Conservation (phyloP, 2,329 filamentous ascomycete species). For the Plenodomus biglobosus region DNA sequence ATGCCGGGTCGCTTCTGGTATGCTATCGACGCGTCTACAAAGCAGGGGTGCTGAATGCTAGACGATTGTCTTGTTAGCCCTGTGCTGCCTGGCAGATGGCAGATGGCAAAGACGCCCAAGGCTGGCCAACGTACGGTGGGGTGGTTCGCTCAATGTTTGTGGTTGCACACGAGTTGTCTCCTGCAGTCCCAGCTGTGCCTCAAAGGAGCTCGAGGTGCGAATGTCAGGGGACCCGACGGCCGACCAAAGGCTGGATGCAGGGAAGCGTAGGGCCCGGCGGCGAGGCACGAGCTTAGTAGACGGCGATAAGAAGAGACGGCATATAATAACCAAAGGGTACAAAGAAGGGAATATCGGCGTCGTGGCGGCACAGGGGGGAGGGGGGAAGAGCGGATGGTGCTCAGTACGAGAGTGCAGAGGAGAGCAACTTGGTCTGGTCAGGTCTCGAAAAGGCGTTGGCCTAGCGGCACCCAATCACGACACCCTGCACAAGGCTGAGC, state of each 20-base stretch:
- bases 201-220: conserved; percentile 29
- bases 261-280: conserved; percentile 11
- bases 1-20: background rate
- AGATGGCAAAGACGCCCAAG: no score
- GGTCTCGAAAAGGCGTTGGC: conserved; percentile 12
- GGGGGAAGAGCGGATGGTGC: conserved; percentile 10
- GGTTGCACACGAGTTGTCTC: conserved; percentile 23
- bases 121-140: conserved; percentile 8
- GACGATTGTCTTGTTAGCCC: conserved; percentile 3
- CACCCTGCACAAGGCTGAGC: conserved; percentile 22
- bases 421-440: conserved; percentile 1
- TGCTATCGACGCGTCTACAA: background rate
- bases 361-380: conserved; percentile 6
- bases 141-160: conserved; percentile 3
- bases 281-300: conserved; percentile 10
- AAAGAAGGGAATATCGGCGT: conserved; percentile 21
- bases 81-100: no score
- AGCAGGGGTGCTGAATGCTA: conserved; percentile 6
- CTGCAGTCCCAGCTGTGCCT: conserved; percentile 38
- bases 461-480: conserved; percentile 20
- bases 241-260: conserved; percentile 18
- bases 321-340: conserved; percentile 23
- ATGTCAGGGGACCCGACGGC: conserved; percentile 18
- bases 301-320: conserved; percentile 21
- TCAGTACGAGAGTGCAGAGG: conserved; percentile 10